Percentiles rank a stretch among this genome's conserved stretches.
phyloP scores from a whole-genome alignment of 208 protist genomes.

The Vickermania ingenoplastis region DNA sequence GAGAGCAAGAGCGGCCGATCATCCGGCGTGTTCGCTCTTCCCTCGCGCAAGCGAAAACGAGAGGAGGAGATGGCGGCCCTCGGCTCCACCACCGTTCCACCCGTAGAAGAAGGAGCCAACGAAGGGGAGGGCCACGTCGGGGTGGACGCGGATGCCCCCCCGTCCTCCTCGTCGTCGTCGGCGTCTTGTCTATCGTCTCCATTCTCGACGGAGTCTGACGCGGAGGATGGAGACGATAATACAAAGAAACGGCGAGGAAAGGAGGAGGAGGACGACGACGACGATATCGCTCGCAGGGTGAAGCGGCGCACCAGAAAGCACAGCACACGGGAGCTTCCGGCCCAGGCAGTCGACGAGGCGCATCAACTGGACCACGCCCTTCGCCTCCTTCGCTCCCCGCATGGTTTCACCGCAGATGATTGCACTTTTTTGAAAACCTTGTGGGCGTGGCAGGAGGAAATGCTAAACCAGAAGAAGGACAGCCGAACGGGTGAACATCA shows the following conservation, averaged over 20 bases:
- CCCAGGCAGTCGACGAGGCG: no score
- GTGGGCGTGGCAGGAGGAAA: neutral
- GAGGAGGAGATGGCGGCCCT: neutral
- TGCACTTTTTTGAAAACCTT: neutral
- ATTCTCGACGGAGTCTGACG: neutral
- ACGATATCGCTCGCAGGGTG: no score
- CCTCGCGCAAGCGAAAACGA: neutral
- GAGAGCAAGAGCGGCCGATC: constrained; percentile 1
- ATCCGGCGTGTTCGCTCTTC: neutral
- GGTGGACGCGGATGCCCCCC: neutral
- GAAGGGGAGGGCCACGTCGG: neutral
- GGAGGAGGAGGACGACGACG: no score
- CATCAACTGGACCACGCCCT: neutral
- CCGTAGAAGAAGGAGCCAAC: neutral
- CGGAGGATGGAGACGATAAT: neutral
- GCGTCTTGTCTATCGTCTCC: neutral
- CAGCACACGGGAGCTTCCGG: no score
- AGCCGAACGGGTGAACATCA: neutral
- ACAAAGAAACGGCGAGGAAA: neutral
- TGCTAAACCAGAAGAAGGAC: neutral
- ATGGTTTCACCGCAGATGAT: neutral
- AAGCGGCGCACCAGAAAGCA: no score
- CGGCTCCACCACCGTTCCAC: neutral
- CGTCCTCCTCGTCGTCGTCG: neutral
- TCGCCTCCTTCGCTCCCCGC: neutral